Evolutionary conservation across 108 stramenopile genomes (phyloP).

Genomic region (Nitzschia sp.): DNA sequence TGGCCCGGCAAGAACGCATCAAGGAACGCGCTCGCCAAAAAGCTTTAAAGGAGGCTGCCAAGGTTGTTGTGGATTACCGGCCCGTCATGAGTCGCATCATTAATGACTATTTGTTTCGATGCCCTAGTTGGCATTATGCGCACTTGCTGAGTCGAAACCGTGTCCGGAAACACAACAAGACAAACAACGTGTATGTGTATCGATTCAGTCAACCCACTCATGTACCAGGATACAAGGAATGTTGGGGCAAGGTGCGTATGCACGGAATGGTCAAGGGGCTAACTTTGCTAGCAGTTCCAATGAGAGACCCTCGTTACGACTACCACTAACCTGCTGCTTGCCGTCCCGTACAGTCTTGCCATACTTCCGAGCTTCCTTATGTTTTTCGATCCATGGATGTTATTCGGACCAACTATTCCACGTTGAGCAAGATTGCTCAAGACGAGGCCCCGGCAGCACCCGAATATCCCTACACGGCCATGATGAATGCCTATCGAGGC

Average conservation of each 20-base stretch:
- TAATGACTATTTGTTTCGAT: constrained; percentile 86
- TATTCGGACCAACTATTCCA: constrained; percentile 62
- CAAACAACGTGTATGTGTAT: constrained; percentile 78
- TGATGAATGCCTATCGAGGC: constrained; percentile 50
- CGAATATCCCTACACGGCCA: constrained; percentile 67
- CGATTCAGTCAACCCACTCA: constrained; percentile 82
- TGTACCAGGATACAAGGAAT: constrained; percentile 77
- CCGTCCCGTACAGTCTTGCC: constrained; percentile 46
- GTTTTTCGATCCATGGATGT: constrained; percentile 80
- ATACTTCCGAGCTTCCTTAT: constrained; percentile 84
- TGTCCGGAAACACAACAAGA: constrained; percentile 16
- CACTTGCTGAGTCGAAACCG: constrained; percentile 53
- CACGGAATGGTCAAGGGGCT: too few species aligned
- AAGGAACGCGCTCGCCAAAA: constrained; percentile 34
- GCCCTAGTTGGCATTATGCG: constrained; percentile 73
- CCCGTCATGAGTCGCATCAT: constrained; percentile 82
- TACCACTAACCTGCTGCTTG: not conserved
- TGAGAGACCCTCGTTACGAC: too few species aligned
- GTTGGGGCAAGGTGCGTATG: constrained; percentile 58
- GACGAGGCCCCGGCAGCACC: constrained; percentile 58
- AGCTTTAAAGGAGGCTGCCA: constrained; percentile 61
- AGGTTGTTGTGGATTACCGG: constrained; percentile 77
- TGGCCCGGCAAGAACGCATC: constrained; percentile 7
- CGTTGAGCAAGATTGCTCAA: constrained; percentile 49
- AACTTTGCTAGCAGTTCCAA: not conserved